These are phyloP conservation scores for Cornus controversa DNA, from an alignment of 148 eudicot species.

Conservation along the genomic window DNA sequence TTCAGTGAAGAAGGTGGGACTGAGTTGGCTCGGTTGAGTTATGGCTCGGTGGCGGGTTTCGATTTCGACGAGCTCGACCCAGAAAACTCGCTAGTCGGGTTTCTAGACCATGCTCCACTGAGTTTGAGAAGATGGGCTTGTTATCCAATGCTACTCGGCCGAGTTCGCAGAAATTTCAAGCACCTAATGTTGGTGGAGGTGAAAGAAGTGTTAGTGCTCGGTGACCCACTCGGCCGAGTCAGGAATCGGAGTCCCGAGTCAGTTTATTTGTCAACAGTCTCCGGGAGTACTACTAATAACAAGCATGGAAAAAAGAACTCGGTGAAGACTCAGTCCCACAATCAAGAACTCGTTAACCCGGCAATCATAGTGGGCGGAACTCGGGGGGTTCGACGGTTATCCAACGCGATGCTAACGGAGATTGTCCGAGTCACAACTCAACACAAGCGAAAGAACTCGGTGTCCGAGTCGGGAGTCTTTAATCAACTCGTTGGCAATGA, in stretches of 20 bases:
- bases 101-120: constrained; percentile 64
- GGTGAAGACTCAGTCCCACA: constrained; percentile 21
- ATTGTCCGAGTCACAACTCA: constrained; percentile 52
- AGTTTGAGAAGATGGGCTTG: constrained; percentile 77
- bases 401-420: constrained; percentile 52
- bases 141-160: constrained; percentile 80
- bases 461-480: constrained; percentile 57
- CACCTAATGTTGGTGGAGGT: constrained; percentile 57
- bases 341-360: constrained; percentile 24
- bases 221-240: constrained; percentile 66
- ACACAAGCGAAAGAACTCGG: constrained; percentile 48
- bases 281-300: background rate
- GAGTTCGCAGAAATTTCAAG: constrained; percentile 62
- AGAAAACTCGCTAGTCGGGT: constrained; percentile 70
- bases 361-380: constrained; percentile 57
- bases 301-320: constrained; percentile 29
- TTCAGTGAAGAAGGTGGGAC: constrained; percentile 14
- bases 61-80: constrained; percentile 77
- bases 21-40: constrained; percentile 55
- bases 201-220: constrained; percentile 39
- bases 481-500: constrained; percentile 59
- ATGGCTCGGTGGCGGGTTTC: constrained; percentile 82
- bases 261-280: constrained; percentile 27
- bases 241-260: constrained; percentile 55
- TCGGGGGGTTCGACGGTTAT: constrained; percentile 62